Conservation (phyloP, 345 rosid species). For the Conringia planisiliqua region DNA sequence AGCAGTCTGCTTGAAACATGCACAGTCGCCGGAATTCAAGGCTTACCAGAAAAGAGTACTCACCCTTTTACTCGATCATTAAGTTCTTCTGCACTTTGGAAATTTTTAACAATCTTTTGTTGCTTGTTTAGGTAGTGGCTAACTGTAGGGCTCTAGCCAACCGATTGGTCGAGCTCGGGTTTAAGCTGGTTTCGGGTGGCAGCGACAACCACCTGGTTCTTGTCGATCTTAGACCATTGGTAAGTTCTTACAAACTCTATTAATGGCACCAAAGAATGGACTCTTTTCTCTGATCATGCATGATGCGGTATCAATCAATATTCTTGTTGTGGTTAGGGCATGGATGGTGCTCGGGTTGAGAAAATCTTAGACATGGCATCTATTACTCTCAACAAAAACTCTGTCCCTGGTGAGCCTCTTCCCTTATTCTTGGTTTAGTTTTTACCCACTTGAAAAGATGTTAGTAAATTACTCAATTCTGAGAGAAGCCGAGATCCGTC, state of each 20-base stretch:
- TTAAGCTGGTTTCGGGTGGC: slow-evolving; percentile 85
- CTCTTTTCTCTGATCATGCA: background rate
- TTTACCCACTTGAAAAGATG: background rate
- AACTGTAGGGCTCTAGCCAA: slow-evolving; percentile 76
- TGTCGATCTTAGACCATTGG: slow-evolving; percentile 81
- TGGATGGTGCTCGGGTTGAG: slow-evolving; percentile 91
- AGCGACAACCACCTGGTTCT: slow-evolving; percentile 91
- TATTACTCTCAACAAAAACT: slow-evolving; percentile 89
- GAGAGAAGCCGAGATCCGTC: background rate
- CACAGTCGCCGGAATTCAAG: slow-evolving; percentile 65
- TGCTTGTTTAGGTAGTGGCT: slow-evolving; percentile 60
- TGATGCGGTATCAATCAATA: background rate
- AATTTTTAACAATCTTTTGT: background rate
- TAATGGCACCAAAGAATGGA: background rate
- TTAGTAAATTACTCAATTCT: background rate
- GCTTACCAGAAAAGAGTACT: slow-evolving; percentile 75
- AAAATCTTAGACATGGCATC: slow-evolving; percentile 95
- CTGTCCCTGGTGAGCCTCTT: slow-evolving; percentile 65
- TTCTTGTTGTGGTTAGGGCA: slow-evolving; percentile 45
- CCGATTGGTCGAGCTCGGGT: slow-evolving; percentile 70
- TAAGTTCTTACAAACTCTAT: slow-evolving; percentile 35
- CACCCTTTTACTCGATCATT: background rate
- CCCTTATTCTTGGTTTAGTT: background rate
- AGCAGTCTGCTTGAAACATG: slow-evolving; percentile 89
- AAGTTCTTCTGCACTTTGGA: background rate